These are phyloP conservation scores for Candida tropicalis DNA, from an alignment of 1,139 yeast genomes.

Conservation along the genomic window DNA sequence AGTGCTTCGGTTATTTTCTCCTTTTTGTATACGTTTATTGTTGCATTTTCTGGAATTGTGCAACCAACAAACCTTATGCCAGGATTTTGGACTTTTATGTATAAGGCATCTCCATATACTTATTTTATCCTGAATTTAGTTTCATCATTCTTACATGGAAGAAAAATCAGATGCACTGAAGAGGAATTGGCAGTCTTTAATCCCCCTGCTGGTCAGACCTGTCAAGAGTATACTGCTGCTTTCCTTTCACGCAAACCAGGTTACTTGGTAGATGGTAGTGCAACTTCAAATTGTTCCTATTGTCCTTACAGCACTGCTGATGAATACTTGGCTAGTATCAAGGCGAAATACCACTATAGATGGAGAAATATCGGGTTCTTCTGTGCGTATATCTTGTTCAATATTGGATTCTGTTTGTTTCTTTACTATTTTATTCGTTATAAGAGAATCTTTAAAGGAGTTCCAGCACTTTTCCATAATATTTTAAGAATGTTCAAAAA, in stretches of 20 bases:
- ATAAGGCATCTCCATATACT: slow-evolving; percentile 69
- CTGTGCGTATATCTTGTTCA: slow-evolving; percentile 58
- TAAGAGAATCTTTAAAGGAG: slow-evolving; percentile 15
- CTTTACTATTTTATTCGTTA: slow-evolving; percentile 27
- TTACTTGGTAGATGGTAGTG: slow-evolving; percentile 54
- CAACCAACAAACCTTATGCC: slow-evolving; percentile 61
- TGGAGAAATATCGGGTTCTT: slow-evolving; percentile 72
- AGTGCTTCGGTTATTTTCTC: slow-evolving; percentile 62
- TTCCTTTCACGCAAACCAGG: slow-evolving; percentile 41
- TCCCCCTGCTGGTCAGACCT: slow-evolving; percentile 64
- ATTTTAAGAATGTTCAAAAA: too few relatives aligned
- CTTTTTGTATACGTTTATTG: slow-evolving; percentile 53
- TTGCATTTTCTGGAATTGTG: slow-evolving; percentile 65
- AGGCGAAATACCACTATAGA: slow-evolving; percentile 46
- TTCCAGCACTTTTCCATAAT: slow-evolving; percentile 5
- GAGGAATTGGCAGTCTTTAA: slow-evolving; percentile 53
- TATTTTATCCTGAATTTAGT: slow-evolving; percentile 65
- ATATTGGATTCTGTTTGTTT: slow-evolving; percentile 31
- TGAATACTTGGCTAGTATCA: slow-evolving; percentile 48
- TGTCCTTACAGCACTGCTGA: slow-evolving; percentile 59
- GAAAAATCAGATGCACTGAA: slow-evolving; percentile 53
- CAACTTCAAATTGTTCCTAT: slow-evolving; percentile 57
- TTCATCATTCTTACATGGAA: slow-evolving; percentile 53
- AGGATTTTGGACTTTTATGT: slow-evolving; percentile 69
- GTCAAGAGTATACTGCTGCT: slow-evolving; percentile 51